Evolutionary conservation across 305 asterid genomes (phyloP).

Genomic region (Solanum aculeatissimum): DNA sequence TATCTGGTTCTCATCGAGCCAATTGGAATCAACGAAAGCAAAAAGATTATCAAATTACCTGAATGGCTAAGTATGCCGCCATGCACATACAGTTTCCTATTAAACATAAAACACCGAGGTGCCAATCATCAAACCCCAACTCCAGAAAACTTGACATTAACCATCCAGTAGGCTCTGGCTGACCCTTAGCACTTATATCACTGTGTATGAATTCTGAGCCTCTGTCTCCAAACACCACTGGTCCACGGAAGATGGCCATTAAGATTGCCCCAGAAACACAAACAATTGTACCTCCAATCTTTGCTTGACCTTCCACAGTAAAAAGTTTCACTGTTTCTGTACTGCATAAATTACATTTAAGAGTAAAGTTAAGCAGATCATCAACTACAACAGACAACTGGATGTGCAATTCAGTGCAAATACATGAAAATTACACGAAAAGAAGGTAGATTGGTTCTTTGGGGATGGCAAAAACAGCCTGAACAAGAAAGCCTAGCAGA

Average conservation of each 20-base stretch:
- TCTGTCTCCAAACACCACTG: conserved; percentile 58
- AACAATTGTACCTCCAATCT: conserved; percentile 81
- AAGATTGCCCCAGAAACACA: conserved; percentile 87
- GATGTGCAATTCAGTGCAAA: not conserved
- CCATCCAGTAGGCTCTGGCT: conserved; percentile 87
- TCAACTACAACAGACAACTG: not conserved
- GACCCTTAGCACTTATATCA: conserved; percentile 80
- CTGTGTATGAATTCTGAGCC: conserved; percentile 44
- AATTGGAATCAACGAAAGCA: not conserved
- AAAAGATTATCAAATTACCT: conserved; percentile 28
- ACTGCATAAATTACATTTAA: conserved; percentile 49
- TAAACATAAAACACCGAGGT: conserved; percentile 74
- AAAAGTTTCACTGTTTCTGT: conserved; percentile 77
- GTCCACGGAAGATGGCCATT: conserved; percentile 87
- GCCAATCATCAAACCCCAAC: conserved; percentile 63
- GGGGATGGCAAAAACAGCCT: not conserved
- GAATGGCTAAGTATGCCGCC: conserved; percentile 82
- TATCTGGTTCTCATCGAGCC: not conserved
- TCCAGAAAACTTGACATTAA: conserved; percentile 40
- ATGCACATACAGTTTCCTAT: conserved; percentile 86
- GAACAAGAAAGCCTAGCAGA: not conserved
- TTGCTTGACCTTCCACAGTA: conserved; percentile 78
- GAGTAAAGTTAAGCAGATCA: conserved; percentile 10
- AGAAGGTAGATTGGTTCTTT: not conserved
- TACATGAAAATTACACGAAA: not conserved